Conservation (phyloP, 352 stramenopile genomes). For the Thalassiosira sp. region DNA sequence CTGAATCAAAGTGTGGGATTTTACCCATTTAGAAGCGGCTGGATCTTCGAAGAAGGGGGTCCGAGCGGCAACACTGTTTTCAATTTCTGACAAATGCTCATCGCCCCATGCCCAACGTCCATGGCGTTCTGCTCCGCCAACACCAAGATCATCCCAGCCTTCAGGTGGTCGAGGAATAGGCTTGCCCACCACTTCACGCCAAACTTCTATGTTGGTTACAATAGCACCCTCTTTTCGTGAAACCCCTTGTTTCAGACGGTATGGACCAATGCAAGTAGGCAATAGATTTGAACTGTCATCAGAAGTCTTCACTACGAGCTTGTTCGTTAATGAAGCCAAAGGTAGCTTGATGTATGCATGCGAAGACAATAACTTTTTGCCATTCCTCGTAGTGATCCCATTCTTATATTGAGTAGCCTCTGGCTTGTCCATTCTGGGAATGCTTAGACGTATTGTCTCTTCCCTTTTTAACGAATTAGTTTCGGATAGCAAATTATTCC, state of each 20-base stretch:
- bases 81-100: constrained; percentile 71
- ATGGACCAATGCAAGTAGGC: constrained; percentile 67
- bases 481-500: constrained; percentile 39
- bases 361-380: constrained; percentile 44
- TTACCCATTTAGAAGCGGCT: constrained; percentile 10
- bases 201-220: constrained; percentile 67
- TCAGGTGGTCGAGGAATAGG: constrained; percentile 74
- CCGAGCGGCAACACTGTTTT: constrained; percentile 68
- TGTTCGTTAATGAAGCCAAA: constrained; percentile 5
- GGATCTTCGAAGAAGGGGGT: constrained; percentile 55
- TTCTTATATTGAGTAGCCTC: neutral
- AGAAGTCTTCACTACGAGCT: constrained; percentile 21
- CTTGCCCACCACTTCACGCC: constrained; percentile 60
- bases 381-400: constrained; percentile 23
- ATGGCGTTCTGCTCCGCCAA: constrained; percentile 70
- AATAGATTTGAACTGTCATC: constrained; percentile 44
- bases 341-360: constrained; percentile 42
- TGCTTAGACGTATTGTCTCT: constrained; percentile 25
- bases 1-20: constrained; percentile 1
- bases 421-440: constrained; percentile 8
- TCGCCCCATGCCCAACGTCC: constrained; percentile 75
- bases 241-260: constrained; percentile 54
- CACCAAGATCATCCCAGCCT: constrained; percentile 81
- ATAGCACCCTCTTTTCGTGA: constrained; percentile 8
- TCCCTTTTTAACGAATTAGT: constrained; percentile 32